Evolutionary conservation across 352 stramenopile species (phyloP), one percentile per base, ranked within the genome.

Genomic region (Phytophthora palmivora): DNA sequence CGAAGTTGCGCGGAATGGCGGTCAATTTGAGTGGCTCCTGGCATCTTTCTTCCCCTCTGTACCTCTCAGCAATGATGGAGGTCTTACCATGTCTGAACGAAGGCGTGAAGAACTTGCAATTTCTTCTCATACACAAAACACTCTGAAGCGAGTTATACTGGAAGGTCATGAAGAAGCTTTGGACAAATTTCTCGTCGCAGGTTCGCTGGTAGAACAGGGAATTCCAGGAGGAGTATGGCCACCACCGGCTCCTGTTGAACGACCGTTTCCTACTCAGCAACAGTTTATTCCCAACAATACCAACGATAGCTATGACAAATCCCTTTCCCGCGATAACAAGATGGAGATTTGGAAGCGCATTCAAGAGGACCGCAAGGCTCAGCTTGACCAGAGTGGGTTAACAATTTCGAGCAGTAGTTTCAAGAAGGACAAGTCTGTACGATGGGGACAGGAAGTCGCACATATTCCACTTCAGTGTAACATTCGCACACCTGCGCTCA

Each of bases 281-380:
- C n/a, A 28, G 26, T 11, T n/a, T 26, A 18, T 45, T 1, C 12
- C 8, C 24, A 41, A 34, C 8, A 6, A 26, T 41, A 34, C 11
- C 5, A 19, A 64, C n/a, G 12, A 38, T 6, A n/a, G n/a, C n/a
- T n/a, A n/a, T n/a, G 53, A 59, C 24, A 63, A 47, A n/a, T 15
- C 53, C 14, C 49, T 89, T 10, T 82, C 77, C 1, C 82, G 82
- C 44, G 67, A 79, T 16, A 74, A 42, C 59, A 91, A 89, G 33
- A 66, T 89, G 52, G 70, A 87, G 55, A 74, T 89, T 33, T 89
- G 82, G 79, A 88, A 88, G 63, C 76, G 72, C 1, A 78, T 87
- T 47, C 74, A 78, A 36, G 70, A 82, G 6, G 68, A 88, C 16
- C 78, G 79, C 6, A 82, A 74, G 24, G 2, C 68, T 33, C 19